Conservation (phyloP, 331 rosid genomes). For the Arachis monticola region DNA sequence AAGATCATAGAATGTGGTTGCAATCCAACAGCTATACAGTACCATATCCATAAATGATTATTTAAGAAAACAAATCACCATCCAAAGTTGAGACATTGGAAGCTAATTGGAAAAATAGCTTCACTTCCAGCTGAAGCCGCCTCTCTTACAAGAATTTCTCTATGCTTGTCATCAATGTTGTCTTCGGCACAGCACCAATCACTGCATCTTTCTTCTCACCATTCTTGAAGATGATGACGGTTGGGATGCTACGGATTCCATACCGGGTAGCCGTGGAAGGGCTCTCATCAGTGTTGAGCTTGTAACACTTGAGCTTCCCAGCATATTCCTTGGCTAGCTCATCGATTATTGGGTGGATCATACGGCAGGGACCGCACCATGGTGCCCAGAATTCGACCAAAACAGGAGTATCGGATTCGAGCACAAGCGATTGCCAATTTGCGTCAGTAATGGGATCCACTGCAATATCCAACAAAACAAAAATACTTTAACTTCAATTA, state of each 20-base stretch:
- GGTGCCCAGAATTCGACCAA: constrained; percentile 99
- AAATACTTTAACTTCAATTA: constrained; percentile 25
- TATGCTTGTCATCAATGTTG: constrained; percentile 75
- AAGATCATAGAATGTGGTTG: constrained; percentile 37
- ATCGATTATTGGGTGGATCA: constrained; percentile 85
- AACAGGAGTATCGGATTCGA: constrained; percentile 62
- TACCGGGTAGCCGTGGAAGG: constrained; percentile 68
- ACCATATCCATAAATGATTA: constrained; percentile 38
- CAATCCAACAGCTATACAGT: constrained; percentile 64
- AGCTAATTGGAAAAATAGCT: constrained; percentile 45
- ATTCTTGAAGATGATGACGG: constrained; percentile 75
- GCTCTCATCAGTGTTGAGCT: constrained; percentile 84
- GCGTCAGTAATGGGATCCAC: constrained; percentile 62
- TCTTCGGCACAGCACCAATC: constrained; percentile 93
- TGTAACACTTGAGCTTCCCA: constrained; percentile 88
- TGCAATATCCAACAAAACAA: constrained; percentile 49
- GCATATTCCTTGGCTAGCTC: constrained; percentile 69
- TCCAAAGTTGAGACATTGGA: constrained; percentile 38
- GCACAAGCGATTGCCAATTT: constrained; percentile 75
- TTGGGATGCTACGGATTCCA: constrained; percentile 94
- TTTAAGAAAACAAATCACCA: constrained; percentile 47
- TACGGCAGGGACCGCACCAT: constrained; percentile 99
- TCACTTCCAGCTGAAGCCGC: constrained; percentile 44
- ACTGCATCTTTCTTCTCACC: constrained; percentile 93
- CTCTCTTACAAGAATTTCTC: constrained; percentile 77